These are phyloP conservation scores for Xanthoconium purpureum DNA, from an alignment of 768 basidiomycete species.

Conservation along the genomic window DNA sequence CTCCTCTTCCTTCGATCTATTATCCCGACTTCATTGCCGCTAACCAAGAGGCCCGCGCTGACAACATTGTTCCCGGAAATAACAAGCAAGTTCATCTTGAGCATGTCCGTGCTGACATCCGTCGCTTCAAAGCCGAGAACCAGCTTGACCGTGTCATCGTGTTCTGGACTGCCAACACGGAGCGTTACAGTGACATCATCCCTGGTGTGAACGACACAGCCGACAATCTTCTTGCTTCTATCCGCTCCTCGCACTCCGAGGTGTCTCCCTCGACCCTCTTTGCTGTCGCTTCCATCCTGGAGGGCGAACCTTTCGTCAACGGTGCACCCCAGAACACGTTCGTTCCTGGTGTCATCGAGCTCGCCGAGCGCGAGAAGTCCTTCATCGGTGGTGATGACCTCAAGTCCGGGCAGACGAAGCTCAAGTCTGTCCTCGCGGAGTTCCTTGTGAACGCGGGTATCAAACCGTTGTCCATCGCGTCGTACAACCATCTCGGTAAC, in stretches of 20 bases:
- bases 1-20: slow-evolving; percentile 92
- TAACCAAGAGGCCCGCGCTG: slow-evolving; percentile 94
- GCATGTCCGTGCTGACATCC: slow-evolving; percentile 89
- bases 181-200: slow-evolving; percentile 94
- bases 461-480: slow-evolving; percentile 95
- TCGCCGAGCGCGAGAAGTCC: slow-evolving; percentile 83
- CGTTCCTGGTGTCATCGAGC: slow-evolving; percentile 89
- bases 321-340: slow-evolving; percentile 99
- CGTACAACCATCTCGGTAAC: slow-evolving; percentile 98
- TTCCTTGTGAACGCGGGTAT: slow-evolving; percentile 99
- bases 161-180: slow-evolving; percentile 99
- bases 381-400: slow-evolving; percentile 99
- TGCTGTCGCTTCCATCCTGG: slow-evolving; percentile 92
- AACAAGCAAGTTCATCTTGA: slow-evolving; percentile 93
- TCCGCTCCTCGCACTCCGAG: slow-evolving; percentile 83
- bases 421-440: slow-evolving; percentile 96
- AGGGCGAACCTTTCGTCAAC: slow-evolving; percentile 93
- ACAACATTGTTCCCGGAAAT: slow-evolving; percentile 82
- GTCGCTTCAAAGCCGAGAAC: slow-evolving; percentile 83
- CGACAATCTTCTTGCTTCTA: slow-evolving; percentile 76
- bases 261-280: slow-evolving; percentile 97
- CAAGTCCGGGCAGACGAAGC: slow-evolving; percentile 96
- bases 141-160: slow-evolving; percentile 84
- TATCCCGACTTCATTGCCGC: slow-evolving; percentile 98
- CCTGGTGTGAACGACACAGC: slow-evolving; percentile 94